Evolutionary conservation across 768 basidiomycete genomes (phyloP).

Genomic region (Leccinum truebloodii): DNA sequence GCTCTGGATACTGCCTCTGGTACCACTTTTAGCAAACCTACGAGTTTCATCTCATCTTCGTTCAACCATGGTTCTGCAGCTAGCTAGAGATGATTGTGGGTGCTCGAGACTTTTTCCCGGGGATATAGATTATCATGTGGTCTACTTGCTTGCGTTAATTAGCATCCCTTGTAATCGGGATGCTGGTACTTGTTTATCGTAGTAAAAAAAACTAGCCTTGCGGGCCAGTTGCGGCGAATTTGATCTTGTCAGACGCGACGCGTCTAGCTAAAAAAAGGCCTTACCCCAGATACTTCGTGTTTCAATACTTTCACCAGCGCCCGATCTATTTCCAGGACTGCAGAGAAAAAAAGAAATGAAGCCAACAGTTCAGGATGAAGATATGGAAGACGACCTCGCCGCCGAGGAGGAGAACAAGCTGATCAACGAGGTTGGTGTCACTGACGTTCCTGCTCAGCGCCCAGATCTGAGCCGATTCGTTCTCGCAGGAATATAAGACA

Average conservation of each 20-base stretch:
- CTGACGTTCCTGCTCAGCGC: conserved; percentile 1
- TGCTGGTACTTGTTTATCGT: background rate
- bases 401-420: conserved; percentile 88
- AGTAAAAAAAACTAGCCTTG: background rate
- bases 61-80: background rate
- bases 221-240: background rate
- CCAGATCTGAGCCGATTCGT: conserved; percentile 11
- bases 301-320: background rate
- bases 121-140: background rate
- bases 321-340: background rate
- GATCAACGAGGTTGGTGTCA: conserved; percentile 71
- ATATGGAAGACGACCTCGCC: conserved; percentile 75
- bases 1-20: background rate
- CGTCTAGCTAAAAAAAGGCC: conserved; percentile 19
- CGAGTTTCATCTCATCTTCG: background rate
- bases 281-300: background rate
- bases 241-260: conserved; percentile 24
- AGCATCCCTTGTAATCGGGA: background rate
- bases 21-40: background rate
- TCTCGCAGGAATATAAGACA: conserved; percentile 76
- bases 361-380: conserved; percentile 52
- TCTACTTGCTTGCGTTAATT: background rate
- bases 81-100: background rate
- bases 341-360: conserved; percentile 45
- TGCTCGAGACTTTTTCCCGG: background rate